Conservation (phyloP, 139 green algal genomes). For the Chlorella sp. region DNA sequence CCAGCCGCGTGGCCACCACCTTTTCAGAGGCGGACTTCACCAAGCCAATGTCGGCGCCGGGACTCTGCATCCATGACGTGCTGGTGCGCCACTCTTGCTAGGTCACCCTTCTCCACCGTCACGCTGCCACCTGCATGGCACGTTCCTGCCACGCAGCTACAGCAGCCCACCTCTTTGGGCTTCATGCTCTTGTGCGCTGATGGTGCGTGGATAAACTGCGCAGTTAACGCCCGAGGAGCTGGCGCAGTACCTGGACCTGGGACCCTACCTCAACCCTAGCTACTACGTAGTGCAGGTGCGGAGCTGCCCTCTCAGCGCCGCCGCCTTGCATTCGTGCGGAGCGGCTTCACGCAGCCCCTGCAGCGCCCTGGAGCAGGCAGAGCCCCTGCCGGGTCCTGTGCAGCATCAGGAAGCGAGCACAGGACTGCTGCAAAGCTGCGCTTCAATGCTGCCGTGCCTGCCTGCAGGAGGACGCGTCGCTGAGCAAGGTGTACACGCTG, state of each 20-base stretch:
- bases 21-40: constrained; percentile 42
- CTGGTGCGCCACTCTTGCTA: not conserved
- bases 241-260: constrained; percentile 55
- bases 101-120: no score
- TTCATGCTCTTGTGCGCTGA: not conserved
- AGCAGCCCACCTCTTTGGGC: not conserved
- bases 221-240: constrained; percentile 35
- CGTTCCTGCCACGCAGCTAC: not conserved
- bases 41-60: constrained; percentile 32
- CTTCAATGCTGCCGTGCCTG: not conserved
- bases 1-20: constrained; percentile 10
- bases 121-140: no score
- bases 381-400: no score
- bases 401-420: no score
- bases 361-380: no score
- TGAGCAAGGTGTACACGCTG: constrained; percentile 68
- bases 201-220: not conserved
- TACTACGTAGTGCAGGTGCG: constrained; percentile 55
- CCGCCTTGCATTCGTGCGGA: no score
- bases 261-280: constrained; percentile 54
- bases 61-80: constrained; percentile 12
- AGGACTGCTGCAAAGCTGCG: no score
- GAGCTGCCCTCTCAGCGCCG: no score
- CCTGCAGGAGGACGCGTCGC: constrained; percentile 39
- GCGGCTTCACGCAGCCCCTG: no score